Base-by-base conservation (phyloP, 768 basidiomycete genomes). In the Tulasnella calospora region DNA sequence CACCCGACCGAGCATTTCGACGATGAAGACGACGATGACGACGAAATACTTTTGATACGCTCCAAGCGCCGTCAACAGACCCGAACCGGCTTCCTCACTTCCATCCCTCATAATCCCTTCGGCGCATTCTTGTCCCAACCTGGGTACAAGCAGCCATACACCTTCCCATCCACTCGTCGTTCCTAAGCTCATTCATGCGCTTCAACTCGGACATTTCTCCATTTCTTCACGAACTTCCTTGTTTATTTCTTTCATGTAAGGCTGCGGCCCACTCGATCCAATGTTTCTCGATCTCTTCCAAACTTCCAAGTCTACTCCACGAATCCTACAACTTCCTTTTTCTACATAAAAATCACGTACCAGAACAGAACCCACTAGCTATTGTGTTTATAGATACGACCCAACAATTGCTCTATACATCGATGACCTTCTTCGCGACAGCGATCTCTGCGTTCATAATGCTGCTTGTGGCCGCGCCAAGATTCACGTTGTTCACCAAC, bases 381-480 rank as follows among this genome's bases (percentile, higher is more conserved):
- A 51, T n/a, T n/a, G n/a, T 51, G n/a, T 23, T 51, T 23, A 23
- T 51, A 51, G 3, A n/a, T 51, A 51, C 23, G 23, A 51, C 21
- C 23, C 51, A 51, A 47, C 0, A 51, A 51, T 9, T 15, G n/a
- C 51, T 51, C 23, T 40, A 72, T 71, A 27, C 30, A 47, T 73
- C 73, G 21, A 84, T 81, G 35, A 82, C 83, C 21, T 92, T 93
- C 85, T 92, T 94, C 57, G 92, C 83, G 8, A 95, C 89, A n/a
- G 96, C 96, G n/a, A 92, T 85, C 86, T 98, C 96, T 2, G 97
- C 97, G 83, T 99, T 99, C 82, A 99, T 96, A 83, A 99, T 93
- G 81, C 93, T 94, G 80, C 94, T 95, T 72, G 98, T 99, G 73
- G 98, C 97, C 30, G 98, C 97, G 10, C 98, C 97, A 81, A 98